Evolutionary conservation across 2,329 filamentous ascomycete species (phyloP), one percentile per base, ranked within the genome.

Genomic region (Beauveria sp.): DNA sequence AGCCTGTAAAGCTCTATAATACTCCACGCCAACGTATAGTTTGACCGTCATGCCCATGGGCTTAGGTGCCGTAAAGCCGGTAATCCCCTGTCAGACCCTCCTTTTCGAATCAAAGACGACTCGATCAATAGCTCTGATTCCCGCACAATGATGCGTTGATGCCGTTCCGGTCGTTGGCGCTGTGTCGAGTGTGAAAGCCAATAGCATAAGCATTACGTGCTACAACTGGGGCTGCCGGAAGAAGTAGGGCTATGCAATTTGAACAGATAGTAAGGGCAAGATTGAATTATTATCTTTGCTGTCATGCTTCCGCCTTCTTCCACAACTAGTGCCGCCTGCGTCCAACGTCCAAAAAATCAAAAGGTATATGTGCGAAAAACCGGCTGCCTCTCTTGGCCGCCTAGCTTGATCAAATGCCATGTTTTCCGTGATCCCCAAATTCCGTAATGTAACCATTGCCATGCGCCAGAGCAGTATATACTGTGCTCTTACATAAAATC

Each of bases 311-410:
- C 55, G 24, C 48, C n/a, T 7, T 24, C n/a, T 18, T 26, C n/a
- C 30, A 28, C 22, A 16, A 30, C 20, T 40, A 12, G 14, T 48
- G 30, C 44, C 44, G 16, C 28, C 41, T 57, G 16, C 20, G 28
- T 57, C 44, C 20, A 48, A 57, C 47, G 20, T 57, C 55, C 47
- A 57, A 57, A 46, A 57, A 57, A 40, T 48, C 44, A 57, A 57
- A 48, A 46, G 55, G 55, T 57, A 57, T 57, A 48, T 48, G 28
- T 48, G 55, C 43, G 47, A 34, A 28, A 24, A 43, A 51, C 51
- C 22, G 18, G 18, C 46, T 51, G 40, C 24, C 12, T 6, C 5
- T n/a, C 20, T 20, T 34, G 26, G 56, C 40, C 20, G 48, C 26
- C 26, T 28, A 37, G 14, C 37, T 24, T 52, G 48, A 4, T 24